Evolutionary conservation across 805 yeast genomes (phyloP), one percentile per base, ranked within the genome.

Genomic region (Candida maris): DNA sequence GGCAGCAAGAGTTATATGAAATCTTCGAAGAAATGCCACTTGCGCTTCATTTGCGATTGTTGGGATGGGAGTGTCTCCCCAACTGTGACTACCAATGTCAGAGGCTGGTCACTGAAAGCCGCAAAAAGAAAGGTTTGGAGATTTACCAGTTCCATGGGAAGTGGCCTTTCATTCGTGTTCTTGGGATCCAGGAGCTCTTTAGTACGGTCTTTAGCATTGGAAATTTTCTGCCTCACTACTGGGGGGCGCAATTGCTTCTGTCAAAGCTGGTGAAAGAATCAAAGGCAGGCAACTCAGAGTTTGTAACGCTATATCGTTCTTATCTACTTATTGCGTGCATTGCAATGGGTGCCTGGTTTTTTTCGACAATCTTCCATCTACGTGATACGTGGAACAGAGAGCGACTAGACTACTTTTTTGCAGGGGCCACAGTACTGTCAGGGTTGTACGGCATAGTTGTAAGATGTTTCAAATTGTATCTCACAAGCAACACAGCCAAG

Each of bases 11-110:
- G 53, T 42, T 61, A 55, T 46, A 55, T 14, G 61, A 69, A 55
- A 34, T 43, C 2, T 74, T 75, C 36, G 59, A 57, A 8, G 41
- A 44, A 13, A 35, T 56, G 41, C 73, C 76, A 2, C 55, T 77
- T 14, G 69, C 70, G 2, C 44, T 50, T 9, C 62, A 63, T 39
- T 59, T 77, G 42, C 53, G 56, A 31, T 44, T 75, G 2, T 52
- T 89, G 12, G 68, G 70, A 1, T 88, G 96, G 96, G 74, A 75
- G 39, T 86, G 95, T 55, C 61, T 61, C 2, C 72, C 79, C 19
- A 80, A 93, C 54, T 93, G 98, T 62, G 97, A 93, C 61, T 93
- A 93, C 59, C 83, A 79, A 49, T 93, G 98, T 58, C 97, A 93
- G 59, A 79, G 87, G 38, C 56, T 76, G 6, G 66, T 91, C 30